phyloP scores from a whole-genome alignment of 192 early-diverging fungal species.

The Allomyces macrogynus region DNA sequence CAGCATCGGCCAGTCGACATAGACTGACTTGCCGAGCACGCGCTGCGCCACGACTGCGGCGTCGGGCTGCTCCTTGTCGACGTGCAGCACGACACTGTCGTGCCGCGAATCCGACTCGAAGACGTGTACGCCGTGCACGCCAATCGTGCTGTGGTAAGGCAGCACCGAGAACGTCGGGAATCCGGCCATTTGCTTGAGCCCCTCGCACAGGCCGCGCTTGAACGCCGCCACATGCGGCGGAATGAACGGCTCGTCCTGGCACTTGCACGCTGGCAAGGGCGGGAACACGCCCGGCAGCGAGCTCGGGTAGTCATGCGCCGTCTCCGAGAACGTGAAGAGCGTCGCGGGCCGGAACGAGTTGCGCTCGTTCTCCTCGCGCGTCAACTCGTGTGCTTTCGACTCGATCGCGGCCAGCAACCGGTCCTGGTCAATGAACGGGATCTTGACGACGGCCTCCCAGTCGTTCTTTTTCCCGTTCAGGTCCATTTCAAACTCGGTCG shows the following conservation, averaged over 20 bases:
- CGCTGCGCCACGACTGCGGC: background rate
- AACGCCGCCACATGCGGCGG: background rate
- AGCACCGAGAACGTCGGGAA: slow-evolving; percentile 1
- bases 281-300: slow-evolving; percentile 17
- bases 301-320: slow-evolving; percentile 5
- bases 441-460: slow-evolving; percentile 97
- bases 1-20: slow-evolving; percentile 4
- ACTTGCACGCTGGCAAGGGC: background rate
- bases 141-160: background rate
- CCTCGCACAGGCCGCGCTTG: background rate
- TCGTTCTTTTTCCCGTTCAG: slow-evolving; percentile 96
- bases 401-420: slow-evolving; percentile 63
- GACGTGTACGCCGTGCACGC: slow-evolving; percentile 3
- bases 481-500: slow-evolving; percentile 71
- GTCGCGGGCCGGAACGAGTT: slow-evolving; percentile 43
- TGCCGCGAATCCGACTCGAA: slow-evolving; percentile 2
- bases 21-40: background rate
- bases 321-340: too few species aligned
- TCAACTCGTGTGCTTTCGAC: slow-evolving; percentile 37
- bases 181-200: background rate
- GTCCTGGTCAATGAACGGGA: slow-evolving; percentile 89
- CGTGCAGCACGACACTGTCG: slow-evolving; percentile 1
- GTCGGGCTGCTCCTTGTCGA: background rate
- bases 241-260: background rate
- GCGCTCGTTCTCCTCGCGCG: slow-evolving; percentile 47